Base-by-base conservation (phyloP, 2,329 filamentous ascomycete species). In the Annulohypoxylon truncatum region DNA sequence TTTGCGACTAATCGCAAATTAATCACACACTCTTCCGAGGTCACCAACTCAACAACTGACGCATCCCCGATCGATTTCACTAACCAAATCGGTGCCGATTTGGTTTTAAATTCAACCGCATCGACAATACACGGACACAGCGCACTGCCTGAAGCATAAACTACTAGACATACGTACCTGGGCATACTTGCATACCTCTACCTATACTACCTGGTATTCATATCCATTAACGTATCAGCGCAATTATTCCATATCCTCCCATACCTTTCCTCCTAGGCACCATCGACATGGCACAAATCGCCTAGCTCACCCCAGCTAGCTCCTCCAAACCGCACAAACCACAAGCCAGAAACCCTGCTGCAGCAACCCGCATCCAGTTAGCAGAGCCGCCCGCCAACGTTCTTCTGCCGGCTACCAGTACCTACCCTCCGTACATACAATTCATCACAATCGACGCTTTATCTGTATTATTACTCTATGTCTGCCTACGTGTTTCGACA, bases 361-460 rank as follows among this genome's bases (percentile, higher is more conserved):
- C 73, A 76, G 67, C 70, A 67, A 68, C 66, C 74, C 73, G 72
- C 68, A 73, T 75, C 67, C 64, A 75, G 73, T 74, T 74, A 75
- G 73, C 72, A 74, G 74, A 75, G 73, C 72, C 72, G 71, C 72
- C 69, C 61, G 61, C 65, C 67, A 69, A 70, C 67, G 61, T 63
- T 66, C 67, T 58, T 35, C 66, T 60, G 44, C 61, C 57, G 40
- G 52, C 8, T 53, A 38, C 61, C 62, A 44, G 47, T 51, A 61
- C 46, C 40, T 51, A 61, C 46, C 40, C 51, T 63, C 55, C 9
- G 44, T 38, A 22, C 56, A 61, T 58, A 59, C 60, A 61, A 57
- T 51, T 48, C 38, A 62, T 46, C 47, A 67, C 53, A 57, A 35
- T 52, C 50, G 35, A 44, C 40, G 3, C 33, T 61, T 56, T 44